Evolutionary conservation across 305 asterid species (phyloP), one percentile per base, ranked within the genome.

Genomic region (Fraxinus angustifolia): DNA sequence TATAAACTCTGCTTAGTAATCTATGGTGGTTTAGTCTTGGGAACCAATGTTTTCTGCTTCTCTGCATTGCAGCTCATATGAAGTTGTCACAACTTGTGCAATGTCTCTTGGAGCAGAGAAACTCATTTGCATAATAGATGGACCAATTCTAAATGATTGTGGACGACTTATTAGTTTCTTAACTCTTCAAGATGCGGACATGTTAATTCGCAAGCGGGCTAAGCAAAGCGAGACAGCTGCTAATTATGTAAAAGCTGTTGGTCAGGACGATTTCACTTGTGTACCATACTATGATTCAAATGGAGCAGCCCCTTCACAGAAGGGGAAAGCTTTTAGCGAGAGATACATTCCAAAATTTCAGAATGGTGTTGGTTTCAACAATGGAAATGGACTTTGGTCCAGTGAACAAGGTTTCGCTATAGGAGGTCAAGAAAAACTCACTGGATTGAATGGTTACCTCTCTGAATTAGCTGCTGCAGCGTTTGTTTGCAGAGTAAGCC

Each of bases 391-490:
- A 76, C 85, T 94, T 80, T 95, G 97, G 98, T 84, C 94, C 45
- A 80, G 88, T 26, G 98, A 94, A 87, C 97, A 91, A 87, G 99
- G 98, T 82, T 96, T 96, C 73, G 98, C 98, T 53, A 90, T 96
- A 81, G 99, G 99, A 77, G 99, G 98, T 78, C 98, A 93, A 88
- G 99, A 96, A 86, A 92, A 94, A 85, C 85, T 91, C 84, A 91
- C 95, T 75, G 89, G 97, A 12, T 88, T 87, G 82, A 86, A 92
- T 84, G 99, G 99, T 78, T 93, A 93, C 85, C 89, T 93, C 53
- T 93, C 98, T n/a, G 99, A 96, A 83, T 83, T 96, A 85, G 99
- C 99, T 40, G 99, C 99, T 42, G 99, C 99, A 73, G 94, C 99
- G 75, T 96, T 93, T 90, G 99, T 96, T 85, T 96, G 99, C 88